Conservation (phyloP, 73 alveolate species). For the Paramecium tetraurelia region DNA sequence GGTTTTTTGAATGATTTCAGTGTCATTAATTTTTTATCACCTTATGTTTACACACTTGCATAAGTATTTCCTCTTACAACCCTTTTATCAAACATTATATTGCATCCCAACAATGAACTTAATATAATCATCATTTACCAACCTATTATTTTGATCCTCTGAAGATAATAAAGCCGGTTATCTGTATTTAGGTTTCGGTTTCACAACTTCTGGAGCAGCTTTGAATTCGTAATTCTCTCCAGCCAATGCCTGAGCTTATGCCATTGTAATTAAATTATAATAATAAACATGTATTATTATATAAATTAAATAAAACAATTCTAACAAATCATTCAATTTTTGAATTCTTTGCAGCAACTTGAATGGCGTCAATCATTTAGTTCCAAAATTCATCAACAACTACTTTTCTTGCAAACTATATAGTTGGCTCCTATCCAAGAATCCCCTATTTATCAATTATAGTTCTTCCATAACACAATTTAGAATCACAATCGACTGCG, state of each 20-base stretch:
- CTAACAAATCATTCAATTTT: background rate
- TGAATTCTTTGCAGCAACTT: background rate
- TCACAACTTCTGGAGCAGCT: slow-evolving; percentile 55
- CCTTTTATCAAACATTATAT: slow-evolving; percentile 89
- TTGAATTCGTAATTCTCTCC: slow-evolving; percentile 56
- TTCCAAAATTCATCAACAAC: background rate
- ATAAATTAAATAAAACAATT: background rate
- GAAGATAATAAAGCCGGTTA: background rate
- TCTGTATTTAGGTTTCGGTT: slow-evolving; percentile 59
- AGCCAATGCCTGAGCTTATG: slow-evolving; percentile 52
- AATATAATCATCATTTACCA: background rate
- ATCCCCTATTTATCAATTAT: background rate
- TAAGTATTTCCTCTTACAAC: slow-evolving; percentile 95
- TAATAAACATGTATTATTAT: background rate
- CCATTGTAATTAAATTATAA: background rate
- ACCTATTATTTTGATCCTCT: slow-evolving; percentile 11
- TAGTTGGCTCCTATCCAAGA: background rate
- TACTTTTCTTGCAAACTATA: background rate
- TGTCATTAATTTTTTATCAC: slow-evolving; percentile 69
- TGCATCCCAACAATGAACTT: slow-evolving; percentile 45
- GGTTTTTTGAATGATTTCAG: slow-evolving; percentile 51
- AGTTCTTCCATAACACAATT: slow-evolving; percentile 32
- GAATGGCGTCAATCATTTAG: background rate
- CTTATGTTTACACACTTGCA: slow-evolving; percentile 86
- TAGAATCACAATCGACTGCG: background rate